Evolutionary conservation across 257 asterid genomes (phyloP), one percentile per base, ranked within the genome.

Genomic region (Parsonsia alboflavescens): DNA sequence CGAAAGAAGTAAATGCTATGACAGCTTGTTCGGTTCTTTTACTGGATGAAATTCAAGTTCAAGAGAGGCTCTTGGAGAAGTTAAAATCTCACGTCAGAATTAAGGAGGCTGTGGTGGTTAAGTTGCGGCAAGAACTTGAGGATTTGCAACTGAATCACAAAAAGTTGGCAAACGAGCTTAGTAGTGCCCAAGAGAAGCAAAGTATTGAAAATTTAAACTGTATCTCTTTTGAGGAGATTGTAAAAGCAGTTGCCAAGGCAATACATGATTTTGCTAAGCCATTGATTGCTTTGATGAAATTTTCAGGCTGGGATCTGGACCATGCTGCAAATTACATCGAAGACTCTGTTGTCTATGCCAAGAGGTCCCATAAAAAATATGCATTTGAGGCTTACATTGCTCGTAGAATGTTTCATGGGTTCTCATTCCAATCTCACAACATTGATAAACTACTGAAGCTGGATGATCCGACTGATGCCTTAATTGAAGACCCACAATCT

Each of bases 231-330:
- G 90, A 88, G 81, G 87, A 84, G 78, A 82, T 79, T 70, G 88
- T 81, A 50, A 82, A 77, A 81, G 86, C 78, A 45, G 92, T 81
- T 72, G 81, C 87, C 68, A 90, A 82, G 84, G 90, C 92, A 56
- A 83, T 90, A 75, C 96, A 92, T 74, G 96, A 88, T 77, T 92
- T 92, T 71, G 79, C 96, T 0, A 92, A 90, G 90, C 96, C 96
- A 13, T 83, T 92, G 58, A 90, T 92, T 80, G 81, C 96, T 74
- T 72, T 90, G 42, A 86, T 90, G 92, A 88, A 92, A 71, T 84
- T 77, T 75, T 88, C 96, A 2, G 92, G 84, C 30, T 92, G 96
- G 97, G 92, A 92, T 86, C 85, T 92, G 39, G 96, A 89, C 83
- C 73, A 64, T 75, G 96, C 96, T 54, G 96, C 86, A 39, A 70